Evolutionary conservation across 495 filamentous ascomycete species (phyloP), one percentile per base, ranked within the genome.

Genomic region (Penicillium salamii): DNA sequence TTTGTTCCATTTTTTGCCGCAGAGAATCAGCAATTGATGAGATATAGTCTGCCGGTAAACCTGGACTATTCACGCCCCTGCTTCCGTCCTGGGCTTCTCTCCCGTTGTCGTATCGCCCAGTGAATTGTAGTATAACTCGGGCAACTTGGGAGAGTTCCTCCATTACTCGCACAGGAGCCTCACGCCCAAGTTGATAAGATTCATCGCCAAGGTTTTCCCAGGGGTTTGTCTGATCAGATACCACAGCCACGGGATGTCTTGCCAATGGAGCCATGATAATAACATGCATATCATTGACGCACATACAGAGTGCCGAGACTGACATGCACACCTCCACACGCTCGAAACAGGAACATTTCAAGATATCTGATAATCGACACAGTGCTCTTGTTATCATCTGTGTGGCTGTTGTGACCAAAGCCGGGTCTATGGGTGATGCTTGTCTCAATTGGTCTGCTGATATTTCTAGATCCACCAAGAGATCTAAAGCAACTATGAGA

Each of bases 141-240:
- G 50, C 55, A 14, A 58, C 23, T 14, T 53, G 53, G 11, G 55
- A 50, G 17, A 58, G 55, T 15, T 58, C 46, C 35, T 24, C 46
- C 13, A 58, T n/a, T 7, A 47, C 42, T 18, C 17, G 46, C 24
- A 53, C 34, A 14, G 37, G n/a, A 28, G 40, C 26, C 17, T 36
- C 19, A 34, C 13, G 18, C 32, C 7, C 15, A 13, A 20, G 7
- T 13, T 26, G 7, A n/a, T 41, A 20, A 41, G 38, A 5, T 14
- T 15, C n/a, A 1, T 14, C 33, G 6, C 14, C 19, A 23, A 12
- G n/a, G 19, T 23, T 20, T 21, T 17, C 14, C 12, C 15, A 34
- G 19, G 9, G 36, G 9, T 20, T 15, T 3, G 40, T 42, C 24
- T 18, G 40, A 31, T 8, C 26, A 14, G 31, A 24, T 6, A 42